Conservation (phyloP, 2,329 filamentous ascomycete species). For the Aspergillus fumigatiaffinis region DNA sequence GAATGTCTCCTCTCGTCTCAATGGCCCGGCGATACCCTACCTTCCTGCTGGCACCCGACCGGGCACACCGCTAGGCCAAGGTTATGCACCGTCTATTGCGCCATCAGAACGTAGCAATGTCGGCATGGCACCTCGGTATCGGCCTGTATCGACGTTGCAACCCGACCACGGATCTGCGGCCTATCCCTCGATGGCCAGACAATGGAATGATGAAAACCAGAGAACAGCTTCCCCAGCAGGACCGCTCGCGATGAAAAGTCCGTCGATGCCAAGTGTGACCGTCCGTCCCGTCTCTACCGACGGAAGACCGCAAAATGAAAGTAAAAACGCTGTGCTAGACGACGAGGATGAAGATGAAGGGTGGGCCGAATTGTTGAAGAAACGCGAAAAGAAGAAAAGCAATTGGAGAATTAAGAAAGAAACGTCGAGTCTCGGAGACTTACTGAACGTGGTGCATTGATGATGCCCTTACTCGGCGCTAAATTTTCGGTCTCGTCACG, state of each 20-base stretch:
- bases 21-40: conserved; percentile 33
- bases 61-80: conserved; percentile 23
- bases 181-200: conserved; percentile 30
- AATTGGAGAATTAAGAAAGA: conserved; percentile 44
- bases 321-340: conserved; percentile 23
- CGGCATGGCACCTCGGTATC: conserved; percentile 82
- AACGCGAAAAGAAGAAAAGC: conserved; percentile 47
- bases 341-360: conserved; percentile 49
- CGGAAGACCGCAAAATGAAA: conserved; percentile 13
- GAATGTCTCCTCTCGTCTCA: conserved; percentile 40
- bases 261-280: conserved; percentile 24
- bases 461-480: conserved; percentile 12
- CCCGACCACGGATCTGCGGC: conserved; percentile 31
- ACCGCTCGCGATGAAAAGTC: conserved; percentile 24
- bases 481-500: conserved; percentile 5
- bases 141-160: conserved; percentile 72
- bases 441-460: conserved; percentile 35
- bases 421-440: conserved; percentile 32
- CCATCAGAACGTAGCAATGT: conserved; percentile 94
- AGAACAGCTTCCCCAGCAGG: conserved; percentile 21
- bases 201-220: conserved; percentile 36
- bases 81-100: conserved; percentile 86
- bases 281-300: conserved; percentile 26
- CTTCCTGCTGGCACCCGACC: conserved; percentile 24
- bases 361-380: conserved; percentile 50